Evolutionary conservation across 177 flowering plant species (phyloP).

Genomic region (Tripterygium wilfordii): DNA sequence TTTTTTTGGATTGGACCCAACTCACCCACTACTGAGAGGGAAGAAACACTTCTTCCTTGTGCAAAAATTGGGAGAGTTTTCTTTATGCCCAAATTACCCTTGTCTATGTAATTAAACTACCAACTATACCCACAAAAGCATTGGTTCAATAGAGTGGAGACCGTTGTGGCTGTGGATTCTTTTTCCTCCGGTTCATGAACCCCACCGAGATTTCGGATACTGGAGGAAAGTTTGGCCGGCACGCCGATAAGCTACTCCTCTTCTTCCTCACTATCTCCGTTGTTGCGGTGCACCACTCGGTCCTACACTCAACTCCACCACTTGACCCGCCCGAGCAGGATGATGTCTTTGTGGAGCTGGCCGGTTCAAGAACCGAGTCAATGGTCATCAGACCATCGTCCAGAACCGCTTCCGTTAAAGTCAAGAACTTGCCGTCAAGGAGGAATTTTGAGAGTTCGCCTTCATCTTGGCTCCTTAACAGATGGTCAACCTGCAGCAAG

Average conservation of each 20-base stretch:
- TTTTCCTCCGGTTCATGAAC: conserved; percentile 56
- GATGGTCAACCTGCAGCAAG: conserved; percentile 43
- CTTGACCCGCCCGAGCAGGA: conserved; percentile 42
- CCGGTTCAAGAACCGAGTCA: conserved; percentile 59
- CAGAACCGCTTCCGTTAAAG: conserved; percentile 36
- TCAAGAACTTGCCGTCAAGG: conserved; percentile 40
- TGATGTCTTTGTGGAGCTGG: conserved; percentile 28
- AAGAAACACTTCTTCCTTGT: background rate
- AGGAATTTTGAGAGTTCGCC: conserved; percentile 47
- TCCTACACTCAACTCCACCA: conserved; percentile 20
- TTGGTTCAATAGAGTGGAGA: conserved; percentile 64
- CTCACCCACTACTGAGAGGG: no score
- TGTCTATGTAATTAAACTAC: background rate
- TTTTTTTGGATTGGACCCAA: no score
- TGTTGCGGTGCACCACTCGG: conserved; percentile 51
- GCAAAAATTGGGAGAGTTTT: background rate
- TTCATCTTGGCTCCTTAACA: conserved; percentile 35
- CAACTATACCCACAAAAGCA: conserved; percentile 4
- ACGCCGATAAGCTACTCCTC: conserved; percentile 45
- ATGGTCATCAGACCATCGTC: conserved; percentile 65
- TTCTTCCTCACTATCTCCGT: conserved; percentile 60
- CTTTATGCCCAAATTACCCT: conserved; percentile 2
- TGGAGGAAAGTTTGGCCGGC: conserved; percentile 21
- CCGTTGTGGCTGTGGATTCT: conserved; percentile 55
- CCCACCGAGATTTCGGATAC: conserved; percentile 20